Evolutionary conservation across 441 rosid genomes (phyloP).

Genomic region (Adansonia gregorii): DNA sequence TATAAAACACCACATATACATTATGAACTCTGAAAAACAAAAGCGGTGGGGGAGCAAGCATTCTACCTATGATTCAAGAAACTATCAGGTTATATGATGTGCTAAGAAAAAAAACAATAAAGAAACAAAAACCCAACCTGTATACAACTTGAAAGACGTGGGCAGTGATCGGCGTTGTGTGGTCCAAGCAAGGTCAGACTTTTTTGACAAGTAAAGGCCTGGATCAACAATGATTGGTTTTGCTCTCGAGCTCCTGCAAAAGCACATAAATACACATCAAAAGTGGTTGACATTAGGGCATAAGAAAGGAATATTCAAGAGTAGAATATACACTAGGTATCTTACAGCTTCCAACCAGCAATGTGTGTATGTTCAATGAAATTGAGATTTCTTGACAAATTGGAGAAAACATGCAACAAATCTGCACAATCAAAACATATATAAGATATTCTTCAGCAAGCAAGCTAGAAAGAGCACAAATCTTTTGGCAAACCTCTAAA

Average conservation of each 20-base stretch:
- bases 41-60: not conserved
- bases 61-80: not conserved
- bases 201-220: constrained; percentile 84
- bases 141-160: constrained; percentile 80
- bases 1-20: not conserved
- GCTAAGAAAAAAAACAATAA: constrained; percentile 3
- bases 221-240: constrained; percentile 90
- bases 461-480: not conserved
- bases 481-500: not conserved
- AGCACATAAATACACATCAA: constrained; percentile 15
- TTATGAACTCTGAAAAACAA: too few species aligned
- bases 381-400: constrained; percentile 72
- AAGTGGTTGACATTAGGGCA: not conserved
- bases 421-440: constrained; percentile 51
- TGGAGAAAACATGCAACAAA: constrained; percentile 73
- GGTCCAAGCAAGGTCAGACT: constrained; percentile 83
- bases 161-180: constrained; percentile 89
- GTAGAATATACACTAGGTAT: constrained; percentile 23
- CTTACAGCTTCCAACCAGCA: constrained; percentile 96
- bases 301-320: constrained; percentile 15
- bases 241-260: constrained; percentile 76
- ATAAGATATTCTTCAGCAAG: constrained; percentile 21
- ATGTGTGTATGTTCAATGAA: constrained; percentile 82
- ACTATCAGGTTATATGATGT: not conserved
- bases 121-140: constrained; percentile 49